Base-by-base conservation (phyloP, 2,329 filamentous ascomycete species). In the Davidsoniella australis region DNA sequence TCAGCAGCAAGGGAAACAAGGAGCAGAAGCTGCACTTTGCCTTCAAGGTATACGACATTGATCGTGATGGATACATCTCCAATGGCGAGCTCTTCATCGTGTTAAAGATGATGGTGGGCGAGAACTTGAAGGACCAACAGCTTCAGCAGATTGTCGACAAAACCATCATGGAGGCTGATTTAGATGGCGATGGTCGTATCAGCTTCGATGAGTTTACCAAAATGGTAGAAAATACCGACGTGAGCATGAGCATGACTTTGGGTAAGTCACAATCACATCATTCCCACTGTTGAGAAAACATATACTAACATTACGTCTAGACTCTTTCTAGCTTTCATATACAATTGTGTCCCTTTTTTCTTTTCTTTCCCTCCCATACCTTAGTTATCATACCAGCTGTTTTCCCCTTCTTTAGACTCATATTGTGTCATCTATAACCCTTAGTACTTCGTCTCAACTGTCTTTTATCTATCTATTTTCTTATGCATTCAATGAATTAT, bases 41-140 rank as follows among this genome's bases (percentile, higher is more conserved):
- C 41, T 98, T 98, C 77, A 94, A 95, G 67, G 91, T 98, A 54
- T 98, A 98, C 72, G 91, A 98, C 65, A 96, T 98, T 61, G 91
- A 98, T 67, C 85, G 91, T 53, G 91, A 98, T 65, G 91, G 91
- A 20, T 98, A 85, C 69, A 98, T 98, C 62, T 94, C 85, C 71
- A 98, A 98, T 66, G 91, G 91, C 60, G 91, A 98, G 71, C 76
- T 98, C 47, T 98, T 96, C 66, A 96, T 98, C 60, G 91, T 98
- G 61, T 75, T 98, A 60, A 98, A 98, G 82, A 98, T 98, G 91
- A 98, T 98, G 91, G 91, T 98, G 47, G 91, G 91, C 53, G 95
- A 85, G 70, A 98, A 98, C 66, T 70, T 98, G 61, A 98, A 98
- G 74, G 91, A 98, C 65, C 86, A 95, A 68, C 91, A 98, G 69